phyloP scores from a whole-genome alignment of 768 basidiomycete species.

The Paxillus rubicundulus region DNA sequence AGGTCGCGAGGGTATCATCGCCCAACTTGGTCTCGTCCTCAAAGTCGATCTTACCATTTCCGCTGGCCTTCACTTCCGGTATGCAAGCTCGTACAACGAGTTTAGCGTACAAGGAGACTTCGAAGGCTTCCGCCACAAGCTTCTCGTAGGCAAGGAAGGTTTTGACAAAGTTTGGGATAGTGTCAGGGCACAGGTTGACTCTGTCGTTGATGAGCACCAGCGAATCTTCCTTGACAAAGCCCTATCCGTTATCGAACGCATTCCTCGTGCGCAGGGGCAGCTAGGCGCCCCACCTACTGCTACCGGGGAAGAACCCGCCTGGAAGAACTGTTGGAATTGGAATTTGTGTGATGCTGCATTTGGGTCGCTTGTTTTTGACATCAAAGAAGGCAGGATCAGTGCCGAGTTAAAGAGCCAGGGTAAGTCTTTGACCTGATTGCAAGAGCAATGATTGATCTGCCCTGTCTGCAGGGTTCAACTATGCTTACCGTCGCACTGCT shows the following conservation, averaged over 20 bases:
- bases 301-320: constrained; percentile 81
- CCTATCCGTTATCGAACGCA: constrained; percentile 74
- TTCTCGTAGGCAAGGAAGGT: constrained; percentile 69
- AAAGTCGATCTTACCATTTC: constrained; percentile 95
- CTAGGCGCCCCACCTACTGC: constrained; percentile 42
- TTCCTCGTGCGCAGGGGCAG: constrained; percentile 55
- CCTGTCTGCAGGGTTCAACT: constrained; percentile 77
- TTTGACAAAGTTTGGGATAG: constrained; percentile 95
- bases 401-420: constrained; percentile 93
- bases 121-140: constrained; percentile 82
- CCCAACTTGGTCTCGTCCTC: constrained; percentile 84
- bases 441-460: neutral
- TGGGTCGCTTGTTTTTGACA: constrained; percentile 82
- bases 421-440: constrained; percentile 30
- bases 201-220: constrained; percentile 89
- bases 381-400: constrained; percentile 90
- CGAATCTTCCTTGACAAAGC: constrained; percentile 87
- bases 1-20: constrained; percentile 88
- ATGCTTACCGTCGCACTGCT: constrained; percentile 82
- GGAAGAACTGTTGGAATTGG: constrained; percentile 99
- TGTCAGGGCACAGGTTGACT: constrained; percentile 87
- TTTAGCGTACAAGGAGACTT: constrained; percentile 90
- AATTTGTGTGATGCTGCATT: constrained; percentile 95
- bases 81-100: constrained; percentile 94
- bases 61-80: constrained; percentile 96